Evolutionary conservation across 257 asterid species (phyloP).

Genomic region (Henckelia pumila): DNA sequence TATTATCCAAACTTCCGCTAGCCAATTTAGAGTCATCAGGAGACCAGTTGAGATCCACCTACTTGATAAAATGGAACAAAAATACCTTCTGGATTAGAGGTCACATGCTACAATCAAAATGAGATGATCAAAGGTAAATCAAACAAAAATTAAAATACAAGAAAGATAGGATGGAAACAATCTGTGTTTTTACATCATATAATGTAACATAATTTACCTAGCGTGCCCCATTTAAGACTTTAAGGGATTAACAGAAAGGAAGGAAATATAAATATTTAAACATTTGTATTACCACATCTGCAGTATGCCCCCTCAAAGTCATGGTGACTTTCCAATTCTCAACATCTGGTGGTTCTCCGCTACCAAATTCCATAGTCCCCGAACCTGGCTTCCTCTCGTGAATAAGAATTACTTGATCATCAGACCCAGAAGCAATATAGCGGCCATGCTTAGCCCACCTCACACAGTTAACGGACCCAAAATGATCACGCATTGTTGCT

Average conservation of each 20-base stretch:
- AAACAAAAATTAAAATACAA: background rate
- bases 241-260: conserved; percentile 15
- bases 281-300: conserved; percentile 82
- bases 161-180: background rate
- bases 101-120: background rate
- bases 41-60: conserved; percentile 99
- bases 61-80: conserved; percentile 66
- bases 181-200: background rate
- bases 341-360: conserved; percentile 96
- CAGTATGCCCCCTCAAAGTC: conserved; percentile 98
- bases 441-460: conserved; percentile 99
- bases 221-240: background rate
- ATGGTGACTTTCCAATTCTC: conserved; percentile 97
- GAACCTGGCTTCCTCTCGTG: conserved; percentile 98
- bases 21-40: conserved; percentile 94
- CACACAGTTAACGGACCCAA: conserved; percentile 97
- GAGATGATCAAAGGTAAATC: background rate
- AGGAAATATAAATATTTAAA: conserved; percentile 6
- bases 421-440: conserved; percentile 95
- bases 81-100: conserved; percentile 47
- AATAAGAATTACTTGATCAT: conserved; percentile 89
- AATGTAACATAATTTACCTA: background rate
- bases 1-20: conserved; percentile 95
- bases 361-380: conserved; percentile 93
- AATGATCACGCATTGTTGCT: conserved; percentile 92